These are phyloP conservation scores for Teratosphaeria viscida DNA, from an alignment of 2,329 filamentous ascomycete species.

Conservation along the genomic window DNA sequence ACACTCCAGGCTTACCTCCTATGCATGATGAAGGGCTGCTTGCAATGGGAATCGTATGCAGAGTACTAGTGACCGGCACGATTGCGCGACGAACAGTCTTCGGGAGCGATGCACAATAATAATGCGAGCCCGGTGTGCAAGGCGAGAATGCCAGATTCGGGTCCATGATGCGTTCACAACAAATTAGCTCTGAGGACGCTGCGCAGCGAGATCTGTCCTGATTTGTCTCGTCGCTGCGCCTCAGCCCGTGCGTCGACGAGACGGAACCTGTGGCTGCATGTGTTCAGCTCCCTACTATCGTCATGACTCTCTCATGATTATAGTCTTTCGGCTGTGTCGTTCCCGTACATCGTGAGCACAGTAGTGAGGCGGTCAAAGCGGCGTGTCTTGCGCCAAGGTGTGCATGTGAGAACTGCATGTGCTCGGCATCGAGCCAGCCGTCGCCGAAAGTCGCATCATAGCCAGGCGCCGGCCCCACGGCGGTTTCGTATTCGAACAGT, in stretches of 20 bases:
- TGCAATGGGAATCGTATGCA: too few species aligned
- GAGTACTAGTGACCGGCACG: neutral
- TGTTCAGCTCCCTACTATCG: neutral
- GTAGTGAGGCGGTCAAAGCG: neutral
- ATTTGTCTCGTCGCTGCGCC: neutral
- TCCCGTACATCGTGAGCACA: neutral
- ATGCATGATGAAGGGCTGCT: too few species aligned
- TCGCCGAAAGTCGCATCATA: neutral
- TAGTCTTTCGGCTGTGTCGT: neutral
- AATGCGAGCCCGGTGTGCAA: too few species aligned
- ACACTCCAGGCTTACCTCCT: too few species aligned
- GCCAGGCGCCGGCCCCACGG: neutral
- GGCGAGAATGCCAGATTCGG: neutral
- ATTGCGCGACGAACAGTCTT: neutral
- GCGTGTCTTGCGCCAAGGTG: neutral
- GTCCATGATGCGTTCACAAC: neutral
- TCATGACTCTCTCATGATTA: neutral
- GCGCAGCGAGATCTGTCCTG: neutral
- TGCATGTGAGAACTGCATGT: neutral
- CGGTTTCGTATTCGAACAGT: neutral
- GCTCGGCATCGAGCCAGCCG: neutral
- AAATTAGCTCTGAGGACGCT: neutral
- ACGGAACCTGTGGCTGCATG: neutral
- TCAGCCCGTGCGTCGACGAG: neutral
- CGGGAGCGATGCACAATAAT: neutral